These are phyloP conservation scores for Smallanthus sonchifolius DNA, from an alignment of 129 eudicot species.

Conservation along the genomic window DNA sequence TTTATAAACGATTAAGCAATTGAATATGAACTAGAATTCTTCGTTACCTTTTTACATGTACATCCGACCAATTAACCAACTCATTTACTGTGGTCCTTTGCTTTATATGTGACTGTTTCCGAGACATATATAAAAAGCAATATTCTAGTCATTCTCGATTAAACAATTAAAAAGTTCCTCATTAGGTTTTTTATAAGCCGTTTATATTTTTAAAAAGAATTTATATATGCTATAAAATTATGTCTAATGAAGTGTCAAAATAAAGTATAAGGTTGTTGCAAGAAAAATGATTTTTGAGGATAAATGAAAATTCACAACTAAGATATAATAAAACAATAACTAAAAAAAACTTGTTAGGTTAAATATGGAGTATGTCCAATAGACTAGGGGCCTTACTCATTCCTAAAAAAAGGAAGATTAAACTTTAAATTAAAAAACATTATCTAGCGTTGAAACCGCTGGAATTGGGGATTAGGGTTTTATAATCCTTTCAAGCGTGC, in stretches of 20 bases:
- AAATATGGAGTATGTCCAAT: neutral
- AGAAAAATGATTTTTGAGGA: neutral
- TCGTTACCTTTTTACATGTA: too few species aligned
- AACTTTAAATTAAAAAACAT: neutral
- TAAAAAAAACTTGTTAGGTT: neutral
- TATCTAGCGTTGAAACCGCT: neutral
- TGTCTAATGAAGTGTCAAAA: neutral
- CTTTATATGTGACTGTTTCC: too few species aligned
- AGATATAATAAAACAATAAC: neutral
- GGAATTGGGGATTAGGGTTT: constrained; percentile 29
- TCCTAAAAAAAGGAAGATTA: constrained; percentile 5
- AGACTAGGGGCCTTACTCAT: constrained; percentile 2
- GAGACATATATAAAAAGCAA: too few species aligned
- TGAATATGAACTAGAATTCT: too few species aligned
- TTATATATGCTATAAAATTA: neutral
- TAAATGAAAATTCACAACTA: too few species aligned
- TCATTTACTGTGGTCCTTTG: too few species aligned
- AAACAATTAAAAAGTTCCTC: too few species aligned
- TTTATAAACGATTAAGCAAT: too few species aligned
- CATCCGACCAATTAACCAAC: too few species aligned
- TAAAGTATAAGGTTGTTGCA: neutral
- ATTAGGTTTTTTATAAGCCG: neutral
- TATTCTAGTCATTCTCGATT: too few species aligned
- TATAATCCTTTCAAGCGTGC: constrained; percentile 10
- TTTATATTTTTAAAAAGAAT: neutral